Evolutionary conservation across 805 yeast genomes (phyloP).

Genomic region (Yueomyces sinensis): DNA sequence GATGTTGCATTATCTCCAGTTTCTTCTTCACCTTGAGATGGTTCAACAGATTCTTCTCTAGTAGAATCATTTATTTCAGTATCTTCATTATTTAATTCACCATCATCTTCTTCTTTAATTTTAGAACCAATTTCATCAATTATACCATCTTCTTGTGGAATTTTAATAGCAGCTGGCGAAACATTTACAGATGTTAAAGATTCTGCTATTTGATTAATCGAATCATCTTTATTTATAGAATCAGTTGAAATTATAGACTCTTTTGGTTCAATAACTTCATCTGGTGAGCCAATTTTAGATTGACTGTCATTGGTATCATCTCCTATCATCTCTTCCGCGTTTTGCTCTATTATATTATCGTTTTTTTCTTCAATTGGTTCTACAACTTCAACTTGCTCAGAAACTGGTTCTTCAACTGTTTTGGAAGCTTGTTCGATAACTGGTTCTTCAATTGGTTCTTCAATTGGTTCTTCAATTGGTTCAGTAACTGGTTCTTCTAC

Average conservation of each 20-base stretch:
- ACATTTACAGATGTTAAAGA: background rate
- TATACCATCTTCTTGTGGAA: background rate
- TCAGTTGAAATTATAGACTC: background rate
- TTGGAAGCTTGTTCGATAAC: background rate
- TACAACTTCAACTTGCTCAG: background rate
- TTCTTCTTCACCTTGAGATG: background rate
- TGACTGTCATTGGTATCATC: background rate
- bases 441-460: constrained; percentile 1
- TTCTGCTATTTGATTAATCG: background rate
- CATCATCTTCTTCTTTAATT: background rate
- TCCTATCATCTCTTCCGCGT: background rate
- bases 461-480: background rate
- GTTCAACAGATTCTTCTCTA: background rate
- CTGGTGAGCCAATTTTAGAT: background rate
- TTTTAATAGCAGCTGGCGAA: background rate
- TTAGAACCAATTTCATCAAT: background rate
- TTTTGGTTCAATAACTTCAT: background rate
- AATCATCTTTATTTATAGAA: background rate
- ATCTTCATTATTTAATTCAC: background rate
- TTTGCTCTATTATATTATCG: background rate
- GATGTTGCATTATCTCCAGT: background rate
- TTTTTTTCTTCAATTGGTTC: background rate
- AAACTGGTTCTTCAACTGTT: background rate
- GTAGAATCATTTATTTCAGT: background rate
- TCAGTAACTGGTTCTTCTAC: background rate